phyloP scores from a whole-genome alignment of 257 asterid genomes.

The Salvia splendens region DNA sequence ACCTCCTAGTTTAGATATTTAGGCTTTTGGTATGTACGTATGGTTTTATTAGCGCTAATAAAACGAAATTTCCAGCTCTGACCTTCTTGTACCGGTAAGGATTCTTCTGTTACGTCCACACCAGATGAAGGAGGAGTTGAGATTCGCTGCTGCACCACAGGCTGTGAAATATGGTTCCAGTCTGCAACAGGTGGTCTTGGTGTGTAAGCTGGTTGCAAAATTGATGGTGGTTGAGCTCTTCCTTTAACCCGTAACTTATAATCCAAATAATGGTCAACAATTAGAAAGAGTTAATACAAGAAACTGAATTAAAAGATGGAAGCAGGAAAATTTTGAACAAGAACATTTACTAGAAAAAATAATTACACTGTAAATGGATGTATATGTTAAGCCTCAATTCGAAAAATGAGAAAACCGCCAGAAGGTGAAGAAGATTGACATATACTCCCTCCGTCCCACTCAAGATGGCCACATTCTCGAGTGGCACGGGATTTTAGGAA shows the following conservation, averaged over 20 bases:
- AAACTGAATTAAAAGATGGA: conserved; percentile 21
- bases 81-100: conserved; percentile 59
- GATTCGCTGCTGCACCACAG: conserved; percentile 46
- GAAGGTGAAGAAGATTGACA: conserved; percentile 10
- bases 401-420: neutral
- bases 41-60: conserved; percentile 6
- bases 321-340: neutral
- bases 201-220: conserved; percentile 47
- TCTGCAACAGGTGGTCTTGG: conserved; percentile 51
- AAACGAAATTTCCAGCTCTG: conserved; percentile 17
- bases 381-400: too few relatives aligned
- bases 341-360: conserved; percentile 9
- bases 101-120: conserved; percentile 49
- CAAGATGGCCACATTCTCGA: too few relatives aligned
- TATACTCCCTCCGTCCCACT: too few relatives aligned
- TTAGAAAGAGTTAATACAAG: neutral
- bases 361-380: neutral
- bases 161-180: conserved; percentile 50
- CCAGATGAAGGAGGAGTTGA: conserved; percentile 36
- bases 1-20: neutral
- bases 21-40: neutral
- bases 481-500: too few relatives aligned
- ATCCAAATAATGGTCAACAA: conserved; percentile 5
- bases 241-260: conserved; percentile 60
- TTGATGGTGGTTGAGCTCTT: conserved; percentile 44